Base-by-base conservation (phyloP, 495 filamentous ascomycete species). In the Lepidopterella palustris region DNA sequence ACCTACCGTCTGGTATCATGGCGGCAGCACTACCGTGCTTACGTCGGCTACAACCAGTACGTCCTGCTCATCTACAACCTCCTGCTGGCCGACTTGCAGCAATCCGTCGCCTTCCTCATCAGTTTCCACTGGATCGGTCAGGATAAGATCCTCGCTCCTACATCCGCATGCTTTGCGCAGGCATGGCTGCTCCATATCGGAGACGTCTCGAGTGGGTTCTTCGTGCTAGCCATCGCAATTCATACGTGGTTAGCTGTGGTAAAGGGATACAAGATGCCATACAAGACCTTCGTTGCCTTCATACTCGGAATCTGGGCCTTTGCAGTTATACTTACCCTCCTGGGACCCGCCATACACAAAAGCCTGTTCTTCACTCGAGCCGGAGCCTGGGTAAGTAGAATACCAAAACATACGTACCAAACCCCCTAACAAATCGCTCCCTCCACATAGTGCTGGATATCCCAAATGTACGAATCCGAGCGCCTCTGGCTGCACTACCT, bases 401-500 rank as follows among this genome's bases (percentile, higher is more conserved):
- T 20, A 5, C 53, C 45, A 9, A 15, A 45, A 27, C 6, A 26
- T 32, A 39, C 20, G 15, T 18, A 29, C n/a, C n/a, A n/a, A n/a
- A n/a, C n/a, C n/a, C n/a, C n/a, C n/a, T n/a, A n/a, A 10, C n/a
- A 39, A 47, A 42, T 65, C 40, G 71, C 60, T 45, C 48, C 35
- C 6, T 28, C 57, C 6, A 20, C 31, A 2, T 60, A 87, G 87
- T 90, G 87, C 71, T 89, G 87, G 87, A 80, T 90, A 29, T 85
- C 80, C 62, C 68, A 76, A 39, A 70, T 77, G 1, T 88, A 83
- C 70, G 78, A 83, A 57, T 64, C 69, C 5, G 74, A 83, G 40
- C 87, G 87, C 61, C 79, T 92, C 0, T 82, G 80, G 76, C 79
- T 85, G 20, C 88, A 92, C 65, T 92, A 92, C 66, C 77, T 90